Evolutionary conservation across 2,329 filamentous ascomycete species (phyloP).

Genomic region (Pestalotiopsis sp.): DNA sequence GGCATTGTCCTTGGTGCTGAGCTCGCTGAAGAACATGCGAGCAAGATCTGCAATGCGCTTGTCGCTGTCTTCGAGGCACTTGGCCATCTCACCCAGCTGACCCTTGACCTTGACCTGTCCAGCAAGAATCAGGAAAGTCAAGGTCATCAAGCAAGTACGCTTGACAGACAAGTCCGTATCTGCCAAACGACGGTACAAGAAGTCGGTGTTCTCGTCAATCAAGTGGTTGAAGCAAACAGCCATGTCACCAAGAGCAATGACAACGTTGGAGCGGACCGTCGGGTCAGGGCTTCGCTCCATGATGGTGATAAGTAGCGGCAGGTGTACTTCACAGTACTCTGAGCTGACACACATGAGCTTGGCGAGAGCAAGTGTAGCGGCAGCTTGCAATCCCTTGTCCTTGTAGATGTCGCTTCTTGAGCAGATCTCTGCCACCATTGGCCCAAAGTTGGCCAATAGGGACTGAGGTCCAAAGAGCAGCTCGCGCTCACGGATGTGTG

Average conservation of each 20-base stretch:
- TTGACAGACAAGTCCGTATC: constrained; percentile 90
- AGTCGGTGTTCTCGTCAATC: constrained; percentile 98
- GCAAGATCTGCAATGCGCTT: constrained; percentile 91
- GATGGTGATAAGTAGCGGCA: constrained; percentile 94
- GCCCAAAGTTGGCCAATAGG: constrained; percentile 87
- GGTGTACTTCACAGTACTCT: constrained; percentile 92
- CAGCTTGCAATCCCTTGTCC: constrained; percentile 87
- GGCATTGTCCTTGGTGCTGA: constrained; percentile 97
- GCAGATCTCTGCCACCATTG: constrained; percentile 90
- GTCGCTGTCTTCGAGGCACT: constrained; percentile 96
- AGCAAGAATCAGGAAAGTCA: constrained; percentile 95
- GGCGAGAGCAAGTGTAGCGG: constrained; percentile 90
- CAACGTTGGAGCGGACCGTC: constrained; percentile 91
- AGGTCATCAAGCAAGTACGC: constrained; percentile 95
- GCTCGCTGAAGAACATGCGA: constrained; percentile 97
- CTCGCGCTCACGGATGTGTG: constrained; percentile 82
- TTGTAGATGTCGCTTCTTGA: constrained; percentile 91
- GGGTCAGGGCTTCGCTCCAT: constrained; percentile 93
- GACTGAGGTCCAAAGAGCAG: constrained; percentile 79
- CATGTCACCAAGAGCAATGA: constrained; percentile 97
- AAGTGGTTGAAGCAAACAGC: constrained; percentile 99
- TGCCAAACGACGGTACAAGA: constrained; percentile 90
- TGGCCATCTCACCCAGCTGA: constrained; percentile 97
- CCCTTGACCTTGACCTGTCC: constrained; percentile 99
- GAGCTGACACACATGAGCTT: constrained; percentile 99